Conservation (phyloP, 352 stramenopile species). For the Pythium dissimile region DNA sequence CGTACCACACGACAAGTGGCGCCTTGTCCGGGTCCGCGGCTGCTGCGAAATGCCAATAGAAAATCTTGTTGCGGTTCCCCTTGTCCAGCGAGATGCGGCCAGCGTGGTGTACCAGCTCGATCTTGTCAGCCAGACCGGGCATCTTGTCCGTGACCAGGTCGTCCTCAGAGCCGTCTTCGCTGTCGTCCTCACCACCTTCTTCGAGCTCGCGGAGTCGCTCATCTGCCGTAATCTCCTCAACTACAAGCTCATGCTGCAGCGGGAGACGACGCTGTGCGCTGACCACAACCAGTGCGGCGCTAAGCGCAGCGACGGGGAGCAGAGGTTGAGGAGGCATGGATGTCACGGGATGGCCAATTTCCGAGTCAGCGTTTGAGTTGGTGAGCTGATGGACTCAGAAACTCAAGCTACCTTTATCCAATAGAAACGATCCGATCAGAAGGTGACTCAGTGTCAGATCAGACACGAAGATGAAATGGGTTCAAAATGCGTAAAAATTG, state of each 20-base stretch:
- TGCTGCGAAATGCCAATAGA: conserved; percentile 81
- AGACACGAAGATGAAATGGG: background rate
- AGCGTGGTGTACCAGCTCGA: conserved; percentile 63
- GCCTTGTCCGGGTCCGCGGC: conserved; percentile 37
- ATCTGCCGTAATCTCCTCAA: background rate
- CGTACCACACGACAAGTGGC: conserved; percentile 72
- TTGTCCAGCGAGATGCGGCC: conserved; percentile 52
- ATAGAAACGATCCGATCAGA: conserved; percentile 1
- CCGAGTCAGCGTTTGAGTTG: background rate
- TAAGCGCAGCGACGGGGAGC: background rate
- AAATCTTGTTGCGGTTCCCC: conserved; percentile 51
- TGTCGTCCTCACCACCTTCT: conserved; percentile 5
- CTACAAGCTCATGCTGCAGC: background rate
- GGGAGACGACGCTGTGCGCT: conserved; percentile 7
- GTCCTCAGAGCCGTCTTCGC: conserved; percentile 5
- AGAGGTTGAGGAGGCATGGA: background rate
- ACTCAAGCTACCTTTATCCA: background rate
- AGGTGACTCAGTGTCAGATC: conserved; percentile 4
- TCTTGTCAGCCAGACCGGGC: conserved; percentile 45
- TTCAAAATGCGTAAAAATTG: conserved; percentile 3
- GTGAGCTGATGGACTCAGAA: conserved; percentile 15
- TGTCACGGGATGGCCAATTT: background rate
- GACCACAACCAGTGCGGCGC: background rate
- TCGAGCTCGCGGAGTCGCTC: background rate
- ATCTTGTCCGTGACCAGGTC: conserved; percentile 44